Evolutionary conservation across 768 basidiomycete species (phyloP).

Genomic region (Boletus subcaerulescens): DNA sequence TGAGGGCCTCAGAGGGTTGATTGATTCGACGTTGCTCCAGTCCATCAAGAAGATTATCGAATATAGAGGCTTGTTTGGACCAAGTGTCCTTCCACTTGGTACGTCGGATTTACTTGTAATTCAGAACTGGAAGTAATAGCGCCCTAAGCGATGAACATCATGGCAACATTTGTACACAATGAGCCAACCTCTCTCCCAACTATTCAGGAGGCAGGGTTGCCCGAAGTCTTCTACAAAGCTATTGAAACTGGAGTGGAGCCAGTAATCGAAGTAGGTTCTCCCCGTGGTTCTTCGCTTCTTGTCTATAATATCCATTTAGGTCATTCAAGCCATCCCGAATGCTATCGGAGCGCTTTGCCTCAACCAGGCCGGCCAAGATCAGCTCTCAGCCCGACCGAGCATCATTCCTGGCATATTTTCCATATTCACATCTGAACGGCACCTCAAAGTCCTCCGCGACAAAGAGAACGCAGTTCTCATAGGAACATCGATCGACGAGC

Average conservation of each 20-base stretch:
- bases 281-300: neutral
- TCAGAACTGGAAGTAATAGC: conserved; percentile 7
- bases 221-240: conserved; percentile 83
- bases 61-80: conserved; percentile 78
- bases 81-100: conserved; percentile 84
- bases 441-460: conserved; percentile 82
- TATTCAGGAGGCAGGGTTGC: conserved; percentile 89
- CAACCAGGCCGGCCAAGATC: conserved; percentile 84
- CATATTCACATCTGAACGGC: conserved; percentile 81
- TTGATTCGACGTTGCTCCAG: conserved; percentile 83
- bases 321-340: conserved; percentile 90
- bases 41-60: conserved; percentile 88
- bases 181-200: conserved; percentile 93
- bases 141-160: conserved; percentile 75
- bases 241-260: conserved; percentile 85
- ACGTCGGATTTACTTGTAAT: conserved; percentile 23
- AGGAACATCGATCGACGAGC: conserved; percentile 90
- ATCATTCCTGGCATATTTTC: conserved; percentile 84
- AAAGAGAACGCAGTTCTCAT: conserved; percentile 90
- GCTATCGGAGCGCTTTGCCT: conserved; percentile 96
- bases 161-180: conserved; percentile 97
- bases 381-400: conserved; percentile 70
- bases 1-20: conserved; percentile 90
- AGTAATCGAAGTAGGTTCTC: conserved; percentile 68
- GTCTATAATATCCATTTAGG: conserved; percentile 41